Evolutionary conservation across 73 alveolate genomes (phyloP), one percentile per base, ranked within the genome.

Genomic region (Symbiodinium natans): DNA sequence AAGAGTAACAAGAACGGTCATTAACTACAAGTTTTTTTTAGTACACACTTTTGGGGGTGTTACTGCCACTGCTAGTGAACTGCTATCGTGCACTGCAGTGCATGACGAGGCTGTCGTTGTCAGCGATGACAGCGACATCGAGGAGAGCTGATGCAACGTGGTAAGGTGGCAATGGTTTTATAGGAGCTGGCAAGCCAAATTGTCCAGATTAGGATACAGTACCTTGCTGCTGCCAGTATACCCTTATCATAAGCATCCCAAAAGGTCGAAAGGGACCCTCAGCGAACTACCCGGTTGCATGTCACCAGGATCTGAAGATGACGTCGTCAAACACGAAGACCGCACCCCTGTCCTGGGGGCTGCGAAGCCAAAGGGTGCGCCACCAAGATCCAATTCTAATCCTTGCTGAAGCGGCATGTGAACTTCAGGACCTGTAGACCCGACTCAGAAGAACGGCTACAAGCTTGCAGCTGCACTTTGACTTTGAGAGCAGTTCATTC

Each of bases 81-180:
- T n/a, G n/a, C n/a, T n/a, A n/a, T n/a, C n/a, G n/a, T n/a, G n/a
- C n/a, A n/a, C n/a, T n/a, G n/a, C n/a, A n/a, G n/a, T n/a, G n/a
- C n/a, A n/a, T n/a, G n/a, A n/a, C n/a, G 27, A 63, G 80, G 80
- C 80, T 36, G 27, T 63, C 80, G 5, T 63, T 21, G 80, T 63
- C 80, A 63, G 80, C 80, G 80, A 63, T 25, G 80, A 63, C 80
- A 63, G 80, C 33, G 80, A 63, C 80, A 23, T 63, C 38, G 80
- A 63, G 80, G 80, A 25, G 11, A 27, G 80, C 59, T n/a, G n/a
- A n/a, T 46, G 59, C 59, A 13, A 46, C 59, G 59, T 46, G 59
- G n/a, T n/a, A n/a, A n/a, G n/a, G n/a, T n/a, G n/a, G n/a, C n/a
- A n/a, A n/a, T 8, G 71, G 0, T n/a, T n/a, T 52, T 0, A 52